Base-by-base conservation (phyloP, 2,329 filamentous ascomycete species). In the Rhinocladiella similis region DNA sequence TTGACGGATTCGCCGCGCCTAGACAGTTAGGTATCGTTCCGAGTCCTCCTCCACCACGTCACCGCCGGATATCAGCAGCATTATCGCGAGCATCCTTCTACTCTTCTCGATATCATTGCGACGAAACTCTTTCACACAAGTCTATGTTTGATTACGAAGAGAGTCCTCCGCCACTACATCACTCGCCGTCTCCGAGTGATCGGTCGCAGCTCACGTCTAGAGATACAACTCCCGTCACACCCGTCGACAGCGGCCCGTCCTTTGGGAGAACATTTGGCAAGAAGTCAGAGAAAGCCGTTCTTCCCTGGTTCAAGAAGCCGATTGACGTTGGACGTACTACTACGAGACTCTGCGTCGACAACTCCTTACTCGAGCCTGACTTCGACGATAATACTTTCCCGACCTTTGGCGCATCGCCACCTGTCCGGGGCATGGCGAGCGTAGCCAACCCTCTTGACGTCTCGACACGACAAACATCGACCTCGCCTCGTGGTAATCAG, bases 391-490 rank as follows among this genome's bases (percentile, higher is more conserved):
- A 66, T 27, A 66, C 69, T 42, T 74, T 74, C 50, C 70, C 73
- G 56, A 69, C 76, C 47, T 78, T 77, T 60, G 65, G 68, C 53
- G 70, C 69, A 53, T 70, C 70, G 50, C 67, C 69, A 54, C 59
- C 68, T 42, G 57, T 60, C 46, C 59, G 63, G 51, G 57, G 59
- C 13, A 64, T 64, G 62, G 78, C 78, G 59, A 76, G 76, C 62
- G 70, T 75, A 53, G 78, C 81, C 60, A 74, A 77, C 57, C 83
- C 84, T 45, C 83, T 86, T 69, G 80, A 86, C 69, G 85, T 86
- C 67, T 73, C 80, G 66, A 76, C 78, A 68, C 79, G 77, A 66
- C 77, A 78, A 75, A 79, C 78, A 62, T 83, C 81, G 52, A 77
- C 82, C 62, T 84, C 82, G 29, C 83, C 83, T 49, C 81, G 81